Conservation (phyloP, 768 basidiomycete species). For the Kwoniella sp. region DNA sequence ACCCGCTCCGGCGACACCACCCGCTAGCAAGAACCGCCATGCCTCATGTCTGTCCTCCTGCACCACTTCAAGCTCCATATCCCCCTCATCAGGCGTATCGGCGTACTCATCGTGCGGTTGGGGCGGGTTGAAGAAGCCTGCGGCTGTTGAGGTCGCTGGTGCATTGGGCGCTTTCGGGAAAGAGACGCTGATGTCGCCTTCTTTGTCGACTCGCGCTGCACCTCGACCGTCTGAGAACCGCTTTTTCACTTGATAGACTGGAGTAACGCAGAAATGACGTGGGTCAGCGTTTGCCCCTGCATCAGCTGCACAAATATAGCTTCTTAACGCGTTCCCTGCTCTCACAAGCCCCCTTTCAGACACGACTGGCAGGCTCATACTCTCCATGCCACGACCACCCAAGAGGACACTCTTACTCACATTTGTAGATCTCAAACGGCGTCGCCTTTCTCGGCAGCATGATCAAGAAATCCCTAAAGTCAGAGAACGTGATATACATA, state of each 20-base stretch:
- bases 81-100: slow-evolving; percentile 32
- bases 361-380: background rate
- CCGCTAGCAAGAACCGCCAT: slow-evolving; percentile 86
- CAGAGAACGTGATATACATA: slow-evolving; percentile 72
- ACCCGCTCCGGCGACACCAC: slow-evolving; percentile 94
- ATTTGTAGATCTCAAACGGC: slow-evolving; percentile 75
- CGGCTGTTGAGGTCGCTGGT: slow-evolving; percentile 19
- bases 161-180: slow-evolving; percentile 48
- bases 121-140: slow-evolving; percentile 23
- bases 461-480: slow-evolving; percentile 88
- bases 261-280: background rate
- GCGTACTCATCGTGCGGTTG: slow-evolving; percentile 33
- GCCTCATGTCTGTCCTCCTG: slow-evolving; percentile 60
- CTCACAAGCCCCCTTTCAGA: background rate
- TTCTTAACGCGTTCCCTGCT: background rate
- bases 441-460: slow-evolving; percentile 80
- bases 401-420: slow-evolving; percentile 48
- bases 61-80: slow-evolving; percentile 57
- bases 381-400: background rate
- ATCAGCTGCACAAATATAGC: background rate
- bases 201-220: slow-evolving; percentile 80
- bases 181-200: slow-evolving; percentile 65
- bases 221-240: slow-evolving; percentile 67
- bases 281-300: no score
- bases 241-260: slow-evolving; percentile 57